Percentiles rank a stretch among this genome's conserved stretches.
Conservation (phyloP, 768 basidiomycete genomes). For the Lactarius deliciosus region DNA sequence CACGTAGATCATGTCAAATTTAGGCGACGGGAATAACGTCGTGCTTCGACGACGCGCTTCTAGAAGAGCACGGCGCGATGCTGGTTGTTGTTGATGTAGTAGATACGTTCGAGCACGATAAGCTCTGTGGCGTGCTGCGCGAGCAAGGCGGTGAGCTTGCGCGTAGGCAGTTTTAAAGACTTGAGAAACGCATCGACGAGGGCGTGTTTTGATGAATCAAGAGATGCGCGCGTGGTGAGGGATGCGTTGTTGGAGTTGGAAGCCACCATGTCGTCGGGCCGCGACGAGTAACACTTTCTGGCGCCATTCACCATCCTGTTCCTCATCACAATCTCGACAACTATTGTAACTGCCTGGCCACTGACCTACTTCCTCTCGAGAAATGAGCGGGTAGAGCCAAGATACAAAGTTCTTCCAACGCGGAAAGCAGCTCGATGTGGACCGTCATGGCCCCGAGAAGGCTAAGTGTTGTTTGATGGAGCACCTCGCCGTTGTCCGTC, state of each 20-base stretch:
- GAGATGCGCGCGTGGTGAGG: conserved; percentile 16
- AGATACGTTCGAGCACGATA: conserved; percentile 62
- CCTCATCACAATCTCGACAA: too few species aligned
- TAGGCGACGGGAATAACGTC: conserved; percentile 47
- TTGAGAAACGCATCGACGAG: conserved; percentile 60
- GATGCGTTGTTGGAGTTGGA: conserved; percentile 5
- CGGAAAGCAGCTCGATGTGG: too few species aligned
- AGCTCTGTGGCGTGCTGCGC: conserved; percentile 50
- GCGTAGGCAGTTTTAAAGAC: conserved; percentile 52
- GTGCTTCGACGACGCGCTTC: conserved; percentile 60
- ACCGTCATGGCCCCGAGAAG: too few species aligned
- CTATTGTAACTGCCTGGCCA: too few species aligned
- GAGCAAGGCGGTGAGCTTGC: conserved; percentile 50
- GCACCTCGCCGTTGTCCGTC: too few species aligned
- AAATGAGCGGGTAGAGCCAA: too few species aligned
- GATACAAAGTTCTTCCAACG: too few species aligned
- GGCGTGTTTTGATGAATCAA: conserved; percentile 34
- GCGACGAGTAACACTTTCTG: too few species aligned
- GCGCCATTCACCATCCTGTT: too few species aligned
- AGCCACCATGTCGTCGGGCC: conserved; percentile 21
- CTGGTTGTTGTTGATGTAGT: conserved; percentile 82
- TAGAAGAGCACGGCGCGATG: conserved; percentile 69
- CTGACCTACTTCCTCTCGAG: too few species aligned
- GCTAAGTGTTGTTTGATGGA: too few species aligned
- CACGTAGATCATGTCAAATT: conserved; percentile 39